Evolutionary conservation across 768 basidiomycete species (phyloP).

Genomic region (Tulasnella sp.): DNA sequence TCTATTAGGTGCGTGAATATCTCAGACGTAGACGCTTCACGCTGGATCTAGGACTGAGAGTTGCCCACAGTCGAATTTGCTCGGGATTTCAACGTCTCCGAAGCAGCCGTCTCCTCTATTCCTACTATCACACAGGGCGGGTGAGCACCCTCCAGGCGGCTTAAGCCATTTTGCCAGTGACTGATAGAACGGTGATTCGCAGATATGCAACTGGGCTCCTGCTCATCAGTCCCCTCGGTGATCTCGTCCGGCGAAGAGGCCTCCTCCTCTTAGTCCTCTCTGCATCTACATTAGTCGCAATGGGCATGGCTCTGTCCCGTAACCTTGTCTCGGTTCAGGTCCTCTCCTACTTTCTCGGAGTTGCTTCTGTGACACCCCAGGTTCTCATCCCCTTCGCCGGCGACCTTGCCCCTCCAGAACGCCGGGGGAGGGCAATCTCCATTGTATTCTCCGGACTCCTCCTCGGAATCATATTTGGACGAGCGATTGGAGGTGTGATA

Average conservation of each 20-base stretch:
- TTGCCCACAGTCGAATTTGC: constrained; percentile 25
- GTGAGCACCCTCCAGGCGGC: neutral
- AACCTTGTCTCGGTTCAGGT: constrained; percentile 54
- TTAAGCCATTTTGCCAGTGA: neutral
- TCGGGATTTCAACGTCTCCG: constrained; percentile 26
- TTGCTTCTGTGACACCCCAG: constrained; percentile 51
- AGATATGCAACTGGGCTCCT: constrained; percentile 66
- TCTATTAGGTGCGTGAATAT: constrained; percentile 19
- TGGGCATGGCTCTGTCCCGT: constrained; percentile 61
- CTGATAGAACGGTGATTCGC: constrained; percentile 6
- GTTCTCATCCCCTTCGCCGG: constrained; percentile 70
- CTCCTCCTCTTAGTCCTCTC: constrained; percentile 54
- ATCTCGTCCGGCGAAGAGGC: constrained; percentile 67
- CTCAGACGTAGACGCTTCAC: neutral
- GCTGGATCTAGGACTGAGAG: neutral
- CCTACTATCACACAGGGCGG: constrained; percentile 31
- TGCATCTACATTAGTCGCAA: constrained; percentile 50
- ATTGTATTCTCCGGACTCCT: constrained; percentile 46
- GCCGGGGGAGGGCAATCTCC: constrained; percentile 68
- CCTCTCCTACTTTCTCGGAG: constrained; percentile 64
- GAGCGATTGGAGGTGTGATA: constrained; percentile 68
- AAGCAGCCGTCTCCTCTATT: constrained; percentile 28
- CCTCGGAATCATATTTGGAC: constrained; percentile 66
- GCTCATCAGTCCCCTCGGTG: constrained; percentile 73
- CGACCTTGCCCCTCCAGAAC: constrained; percentile 69